Percentiles rank a stretch among this genome's conserved stretches.
Conservation (phyloP, 2,329 filamentous ascomycete species). For the Botryotinia calthae region DNA sequence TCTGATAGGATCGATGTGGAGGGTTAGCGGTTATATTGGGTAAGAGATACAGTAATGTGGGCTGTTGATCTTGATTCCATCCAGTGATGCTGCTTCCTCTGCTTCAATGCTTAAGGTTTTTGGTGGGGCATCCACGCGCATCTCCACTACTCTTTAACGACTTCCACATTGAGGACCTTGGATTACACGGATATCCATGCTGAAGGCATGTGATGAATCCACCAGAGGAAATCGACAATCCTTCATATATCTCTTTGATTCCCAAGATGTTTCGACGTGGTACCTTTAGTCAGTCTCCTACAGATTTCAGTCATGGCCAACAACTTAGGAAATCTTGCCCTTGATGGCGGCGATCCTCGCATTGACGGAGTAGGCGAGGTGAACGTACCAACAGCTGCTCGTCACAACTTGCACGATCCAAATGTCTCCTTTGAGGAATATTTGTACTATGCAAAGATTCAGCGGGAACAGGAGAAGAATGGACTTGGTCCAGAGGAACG, state of each 20-base stretch:
- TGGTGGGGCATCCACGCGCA: background rate
- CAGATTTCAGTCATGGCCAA: conserved; percentile 15
- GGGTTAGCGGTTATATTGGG: background rate
- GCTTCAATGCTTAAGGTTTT: background rate
- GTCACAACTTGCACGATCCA: conserved; percentile 32
- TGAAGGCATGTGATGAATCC: background rate
- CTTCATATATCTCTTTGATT: conserved; percentile 7
- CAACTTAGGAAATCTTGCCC: conserved; percentile 17
- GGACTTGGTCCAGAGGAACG: conserved; percentile 26
- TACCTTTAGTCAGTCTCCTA: background rate
- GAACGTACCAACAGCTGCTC: conserved; percentile 2
- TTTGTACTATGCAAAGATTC: conserved; percentile 38
- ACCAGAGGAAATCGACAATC: background rate
- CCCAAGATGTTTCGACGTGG: background rate
- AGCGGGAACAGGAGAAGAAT: conserved; percentile 30
- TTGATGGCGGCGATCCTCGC: conserved; percentile 20
- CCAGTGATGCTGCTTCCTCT: background rate
- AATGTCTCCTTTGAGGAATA: conserved; percentile 39
- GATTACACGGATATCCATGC: background rate
- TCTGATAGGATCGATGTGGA: conserved; percentile 1
- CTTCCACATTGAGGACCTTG: background rate
- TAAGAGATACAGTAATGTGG: conserved; percentile 1
- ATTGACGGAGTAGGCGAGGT: conserved; percentile 14
- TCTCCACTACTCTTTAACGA: conserved; percentile 1
- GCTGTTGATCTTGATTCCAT: background rate